These are phyloP conservation scores for Leccinum uliginosum DNA, from an alignment of 768 basidiomycete genomes.

Conservation along the genomic window DNA sequence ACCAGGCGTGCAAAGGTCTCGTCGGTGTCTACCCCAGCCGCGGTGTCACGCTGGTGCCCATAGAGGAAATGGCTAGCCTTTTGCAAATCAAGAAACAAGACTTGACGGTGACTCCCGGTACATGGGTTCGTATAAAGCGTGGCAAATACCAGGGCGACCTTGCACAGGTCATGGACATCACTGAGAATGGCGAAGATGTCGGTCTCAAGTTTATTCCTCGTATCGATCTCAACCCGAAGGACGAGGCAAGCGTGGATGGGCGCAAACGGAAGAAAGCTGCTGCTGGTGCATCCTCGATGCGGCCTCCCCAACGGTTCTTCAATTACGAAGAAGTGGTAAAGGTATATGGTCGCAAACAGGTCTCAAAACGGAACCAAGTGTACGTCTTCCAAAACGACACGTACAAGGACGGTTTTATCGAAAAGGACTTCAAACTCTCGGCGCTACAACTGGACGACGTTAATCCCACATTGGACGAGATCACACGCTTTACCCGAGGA, in stretches of 20 bases:
- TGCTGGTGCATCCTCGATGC: slow-evolving; percentile 48
- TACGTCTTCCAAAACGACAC: slow-evolving; percentile 92
- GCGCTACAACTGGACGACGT: slow-evolving; percentile 82
- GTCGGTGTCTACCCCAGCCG: slow-evolving; percentile 88
- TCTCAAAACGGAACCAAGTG: slow-evolving; percentile 67
- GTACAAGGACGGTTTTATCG: slow-evolving; percentile 91
- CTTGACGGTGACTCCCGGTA: slow-evolving; percentile 73
- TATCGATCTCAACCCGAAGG: slow-evolving; percentile 91
- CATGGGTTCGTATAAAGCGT: slow-evolving; percentile 92
- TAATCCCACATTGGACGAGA: slow-evolving; percentile 94
- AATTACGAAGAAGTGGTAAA: slow-evolving; percentile 89
- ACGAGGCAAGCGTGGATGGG: slow-evolving; percentile 61
- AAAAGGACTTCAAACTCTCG: slow-evolving; percentile 89
- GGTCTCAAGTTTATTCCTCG: slow-evolving; percentile 95
- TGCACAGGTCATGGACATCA: slow-evolving; percentile 92
- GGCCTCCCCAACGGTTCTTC: slow-evolving; percentile 91
- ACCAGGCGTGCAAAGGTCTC: slow-evolving; percentile 80
- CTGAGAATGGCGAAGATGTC: slow-evolving; percentile 89
- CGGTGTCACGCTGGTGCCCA: slow-evolving; percentile 82
- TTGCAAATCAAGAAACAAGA: slow-evolving; percentile 96
- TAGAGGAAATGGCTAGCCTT: slow-evolving; percentile 96
- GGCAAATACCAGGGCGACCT: slow-evolving; percentile 94
- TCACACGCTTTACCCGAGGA: slow-evolving; percentile 80
- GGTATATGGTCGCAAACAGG: slow-evolving; percentile 75
- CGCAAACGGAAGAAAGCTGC: slow-evolving; percentile 76